Base-by-base conservation (phyloP, 2,329 filamentous ascomycete genomes). In the Graphilbum fragrans region DNA sequence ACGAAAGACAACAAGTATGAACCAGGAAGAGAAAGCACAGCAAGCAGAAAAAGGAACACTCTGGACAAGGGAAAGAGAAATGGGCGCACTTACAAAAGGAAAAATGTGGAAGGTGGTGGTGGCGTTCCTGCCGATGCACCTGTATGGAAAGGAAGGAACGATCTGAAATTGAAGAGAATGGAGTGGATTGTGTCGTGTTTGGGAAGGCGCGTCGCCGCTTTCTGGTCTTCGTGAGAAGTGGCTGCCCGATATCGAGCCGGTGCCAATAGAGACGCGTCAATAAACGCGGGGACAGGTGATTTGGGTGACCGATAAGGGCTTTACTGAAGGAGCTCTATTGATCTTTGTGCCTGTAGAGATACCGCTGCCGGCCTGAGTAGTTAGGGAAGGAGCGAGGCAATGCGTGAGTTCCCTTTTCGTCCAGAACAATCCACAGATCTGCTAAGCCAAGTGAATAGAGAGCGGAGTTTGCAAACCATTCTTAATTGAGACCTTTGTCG, bases 121-220 rank as follows among this genome's bases (percentile, higher is more conserved):
- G 32, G 31, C 37, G 37, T 25, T 22, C 19, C 42, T 19, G 16
- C 17, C 5, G 25, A 31, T 27, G 25, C 25, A 39, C 27, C 14
- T 19, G 36, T 11, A 20, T 2, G 2, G 25, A 33, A 27, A 10
- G 41, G 43, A 45, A 43, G 43, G 44, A 43, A 38, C 44, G 37
- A 41, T 18, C 21, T 31, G 22, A 10, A 39, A 3, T 16, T 18
- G 18, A 27, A 27, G 8, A 8, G 8, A 27, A 27, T 27, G 8
- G 25, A 27, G 25, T 12, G 29, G n/a, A 14, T 10, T 5, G 29
- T 16, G 29, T 21, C 18, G 19, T 21, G 19, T 17, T 17, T 17
- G 20, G 44, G 45, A 46, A 46, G 41, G 45, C 29, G 37, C 41
- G 41, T 14, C 29, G 29, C 29, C 29, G 7, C 29, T 31, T 31